Percentiles rank a stretch among this genome's conserved stretches.
These are phyloP conservation scores for Moricandia arvensis DNA, from an alignment of 345 rosid genomes.

Conservation along the genomic window DNA sequence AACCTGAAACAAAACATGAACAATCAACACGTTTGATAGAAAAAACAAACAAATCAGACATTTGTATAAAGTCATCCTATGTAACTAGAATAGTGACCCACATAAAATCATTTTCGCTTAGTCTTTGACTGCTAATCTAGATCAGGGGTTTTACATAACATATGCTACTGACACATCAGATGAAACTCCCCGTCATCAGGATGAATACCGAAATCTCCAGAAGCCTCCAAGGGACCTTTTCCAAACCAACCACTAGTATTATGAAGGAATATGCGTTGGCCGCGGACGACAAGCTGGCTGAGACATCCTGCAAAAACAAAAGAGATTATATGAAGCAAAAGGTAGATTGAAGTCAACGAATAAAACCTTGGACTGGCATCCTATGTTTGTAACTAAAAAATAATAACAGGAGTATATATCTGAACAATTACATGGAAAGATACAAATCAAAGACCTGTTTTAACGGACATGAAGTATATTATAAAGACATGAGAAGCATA, in stretches of 20 bases:
- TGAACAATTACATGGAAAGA: constrained; percentile 6
- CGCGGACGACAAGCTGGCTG: constrained; percentile 84
- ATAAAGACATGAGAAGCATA: no score
- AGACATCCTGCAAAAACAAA: constrained; percentile 68
- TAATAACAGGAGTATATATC: constrained; percentile 11
- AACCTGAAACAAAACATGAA: constrained; percentile 53
- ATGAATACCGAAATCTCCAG: constrained; percentile 97
- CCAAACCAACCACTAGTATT: constrained; percentile 96
- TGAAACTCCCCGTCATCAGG: constrained; percentile 99
- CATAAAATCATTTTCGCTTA: not conserved
- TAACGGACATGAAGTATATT: no score
- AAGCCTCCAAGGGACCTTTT: constrained; percentile 88
- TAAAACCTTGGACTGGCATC: constrained; percentile 3
- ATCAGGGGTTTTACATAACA: constrained; percentile 1
- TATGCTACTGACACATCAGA: constrained; percentile 84
- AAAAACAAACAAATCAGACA: not conserved
- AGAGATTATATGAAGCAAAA: constrained; percentile 1
- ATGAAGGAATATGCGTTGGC: constrained; percentile 88
- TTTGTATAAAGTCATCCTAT: not conserved
- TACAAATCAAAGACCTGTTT: no score
- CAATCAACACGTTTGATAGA: constrained; percentile 9
- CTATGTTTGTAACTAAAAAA: constrained; percentile 9
- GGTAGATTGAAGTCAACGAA: constrained; percentile 17
- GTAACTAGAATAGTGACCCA: not conserved
- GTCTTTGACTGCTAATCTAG: constrained; percentile 3